Evolutionary conservation across 148 eudicot species (phyloP).

Genomic region (Rhododendron vialii): DNA sequence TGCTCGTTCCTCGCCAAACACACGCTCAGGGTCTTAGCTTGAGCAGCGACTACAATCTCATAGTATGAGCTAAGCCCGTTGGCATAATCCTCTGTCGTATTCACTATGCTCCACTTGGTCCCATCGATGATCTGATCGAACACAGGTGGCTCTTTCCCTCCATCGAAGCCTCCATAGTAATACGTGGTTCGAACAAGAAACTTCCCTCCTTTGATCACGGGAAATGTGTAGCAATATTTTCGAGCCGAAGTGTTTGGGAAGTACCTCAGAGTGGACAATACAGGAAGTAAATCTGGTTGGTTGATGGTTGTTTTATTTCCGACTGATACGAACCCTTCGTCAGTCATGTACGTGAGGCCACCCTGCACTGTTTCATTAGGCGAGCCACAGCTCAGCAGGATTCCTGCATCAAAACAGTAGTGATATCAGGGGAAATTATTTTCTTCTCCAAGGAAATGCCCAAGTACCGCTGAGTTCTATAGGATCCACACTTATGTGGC

Average conservation of each 20-base stretch:
- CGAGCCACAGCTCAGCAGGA: conserved; percentile 65
- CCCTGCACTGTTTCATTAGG: conserved; percentile 13
- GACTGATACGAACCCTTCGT: conserved; percentile 32
- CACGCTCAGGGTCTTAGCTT: conserved; percentile 30
- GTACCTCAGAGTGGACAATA: conserved; percentile 47
- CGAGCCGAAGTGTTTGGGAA: conserved; percentile 47
- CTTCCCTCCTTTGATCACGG: conserved; percentile 41
- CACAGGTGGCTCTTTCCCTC: conserved; percentile 60
- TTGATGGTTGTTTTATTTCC: conserved; percentile 50
- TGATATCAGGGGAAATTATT: neutral
- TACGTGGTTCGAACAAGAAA: conserved; percentile 56
- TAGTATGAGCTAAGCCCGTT: conserved; percentile 62
- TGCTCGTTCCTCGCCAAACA: conserved; percentile 56
- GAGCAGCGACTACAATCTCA: conserved; percentile 59
- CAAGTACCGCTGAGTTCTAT: neutral
- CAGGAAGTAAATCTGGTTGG: conserved; percentile 31
- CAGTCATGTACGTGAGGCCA: conserved; percentile 46
- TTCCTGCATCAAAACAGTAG: conserved; percentile 29
- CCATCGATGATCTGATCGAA: conserved; percentile 87
- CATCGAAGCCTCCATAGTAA: conserved; percentile 80
- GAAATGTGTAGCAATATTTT: conserved; percentile 61
- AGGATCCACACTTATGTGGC: neutral
- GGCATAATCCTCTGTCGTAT: conserved; percentile 63
- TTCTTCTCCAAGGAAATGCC: neutral
- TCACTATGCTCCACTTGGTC: conserved; percentile 65